A percentile compares a stretch with the other conserved stretches of the same genome.
Evolutionary conservation across 2,329 filamentous ascomycete species (phyloP).

Genomic region (Albophoma yamanashiensis): DNA sequence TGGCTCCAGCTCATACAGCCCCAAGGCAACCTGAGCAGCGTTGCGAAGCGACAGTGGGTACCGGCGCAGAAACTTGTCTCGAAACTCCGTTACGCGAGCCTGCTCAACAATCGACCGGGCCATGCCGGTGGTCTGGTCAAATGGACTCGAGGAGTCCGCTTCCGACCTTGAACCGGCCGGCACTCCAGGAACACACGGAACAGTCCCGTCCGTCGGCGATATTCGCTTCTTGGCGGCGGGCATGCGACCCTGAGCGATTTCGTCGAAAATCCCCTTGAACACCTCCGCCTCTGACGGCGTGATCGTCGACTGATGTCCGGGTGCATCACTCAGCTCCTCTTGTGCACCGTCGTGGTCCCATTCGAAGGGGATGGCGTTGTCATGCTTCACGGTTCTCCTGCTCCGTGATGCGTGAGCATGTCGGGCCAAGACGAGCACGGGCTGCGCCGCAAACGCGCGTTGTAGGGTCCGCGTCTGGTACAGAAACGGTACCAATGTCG

Average conservation of each 20-base stretch:
- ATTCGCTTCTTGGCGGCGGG: slow-evolving; percentile 14
- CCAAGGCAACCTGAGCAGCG: slow-evolving; percentile 27
- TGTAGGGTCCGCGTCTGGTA: slow-evolving; percentile 58
- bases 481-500: slow-evolving; percentile 53
- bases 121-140: neutral
- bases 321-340: slow-evolving; percentile 6
- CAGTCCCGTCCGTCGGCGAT: neutral
- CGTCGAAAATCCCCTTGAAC: slow-evolving; percentile 46
- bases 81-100: slow-evolving; percentile 18
- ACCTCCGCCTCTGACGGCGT: slow-evolving; percentile 47
- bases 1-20: slow-evolving; percentile 24
- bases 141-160: neutral
- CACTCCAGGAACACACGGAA: neutral
- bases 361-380: slow-evolving; percentile 42
- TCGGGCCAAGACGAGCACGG: slow-evolving; percentile 11
- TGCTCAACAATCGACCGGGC: slow-evolving; percentile 22
- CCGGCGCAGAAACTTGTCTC: slow-evolving; percentile 23
- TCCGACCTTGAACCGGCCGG: neutral
- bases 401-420: slow-evolving; percentile 8
- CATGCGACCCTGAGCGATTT: slow-evolving; percentile 26
- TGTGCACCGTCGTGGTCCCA: slow-evolving; percentile 21
- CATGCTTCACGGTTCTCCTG: slow-evolving; percentile 6
- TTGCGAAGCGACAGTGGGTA: slow-evolving; percentile 28
- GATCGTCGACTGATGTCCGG: slow-evolving; percentile 35
- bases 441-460: slow-evolving; percentile 14